phyloP scores from a whole-genome alignment of 2,329 filamentous ascomycete species.

The Uncinocarpus reesii region DNA sequence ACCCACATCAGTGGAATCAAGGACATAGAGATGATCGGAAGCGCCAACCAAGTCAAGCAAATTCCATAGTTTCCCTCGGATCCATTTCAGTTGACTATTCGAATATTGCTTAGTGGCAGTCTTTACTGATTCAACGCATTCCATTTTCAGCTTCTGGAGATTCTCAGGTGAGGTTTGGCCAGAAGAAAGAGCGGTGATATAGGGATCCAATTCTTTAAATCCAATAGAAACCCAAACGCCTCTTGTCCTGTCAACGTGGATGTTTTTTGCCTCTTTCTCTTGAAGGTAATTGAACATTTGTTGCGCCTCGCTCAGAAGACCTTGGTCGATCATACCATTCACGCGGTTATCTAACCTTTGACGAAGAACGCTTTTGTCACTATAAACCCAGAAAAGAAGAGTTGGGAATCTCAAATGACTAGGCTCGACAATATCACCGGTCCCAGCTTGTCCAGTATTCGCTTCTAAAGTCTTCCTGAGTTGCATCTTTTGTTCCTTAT shows the following conservation, averaged over 20 bases:
- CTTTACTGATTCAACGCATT: slow-evolving; percentile 65
- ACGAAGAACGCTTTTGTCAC: slow-evolving; percentile 57
- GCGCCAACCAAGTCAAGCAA: slow-evolving; percentile 49
- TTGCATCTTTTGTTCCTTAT: slow-evolving; percentile 58
- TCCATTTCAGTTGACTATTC: slow-evolving; percentile 75
- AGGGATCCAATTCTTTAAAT: slow-evolving; percentile 79
- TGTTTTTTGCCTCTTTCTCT: slow-evolving; percentile 39
- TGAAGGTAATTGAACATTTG: slow-evolving; percentile 43
- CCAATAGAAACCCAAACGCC: slow-evolving; percentile 97
- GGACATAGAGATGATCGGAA: slow-evolving; percentile 56
- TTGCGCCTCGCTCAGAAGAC: slow-evolving; percentile 53
- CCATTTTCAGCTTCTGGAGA: slow-evolving; percentile 46
- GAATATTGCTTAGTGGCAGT: slow-evolving; percentile 80
- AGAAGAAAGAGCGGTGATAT: slow-evolving; percentile 43
- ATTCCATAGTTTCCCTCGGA: slow-evolving; percentile 68
- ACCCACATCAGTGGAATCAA: slow-evolving; percentile 64
- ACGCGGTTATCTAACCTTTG: slow-evolving; percentile 65
- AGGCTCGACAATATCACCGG: neutral
- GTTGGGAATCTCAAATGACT: slow-evolving; percentile 45
- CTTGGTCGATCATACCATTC: slow-evolving; percentile 66
- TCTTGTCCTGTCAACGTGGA: slow-evolving; percentile 57
- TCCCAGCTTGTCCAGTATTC: neutral
- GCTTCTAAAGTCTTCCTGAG: slow-evolving; percentile 12
- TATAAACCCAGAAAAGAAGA: slow-evolving; percentile 79
- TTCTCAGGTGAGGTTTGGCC: slow-evolving; percentile 26